Percentiles rank a stretch among this genome's conserved stretches.
phyloP scores from a whole-genome alignment of 495 filamentous ascomycete species.

The Clavariopsis aquatica region DNA sequence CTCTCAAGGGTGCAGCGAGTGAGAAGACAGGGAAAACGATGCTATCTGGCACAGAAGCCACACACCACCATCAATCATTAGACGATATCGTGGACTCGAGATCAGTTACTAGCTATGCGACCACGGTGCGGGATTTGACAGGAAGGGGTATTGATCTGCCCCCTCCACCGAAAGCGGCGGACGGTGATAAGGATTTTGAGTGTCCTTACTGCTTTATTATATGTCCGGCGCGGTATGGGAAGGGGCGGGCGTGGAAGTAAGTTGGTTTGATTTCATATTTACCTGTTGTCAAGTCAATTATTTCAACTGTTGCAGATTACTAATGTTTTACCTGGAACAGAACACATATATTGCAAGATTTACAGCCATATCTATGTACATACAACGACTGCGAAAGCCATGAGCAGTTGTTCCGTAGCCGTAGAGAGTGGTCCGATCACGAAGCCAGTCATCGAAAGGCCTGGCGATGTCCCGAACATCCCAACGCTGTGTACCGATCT shows the following conservation, averaged over 20 bases:
- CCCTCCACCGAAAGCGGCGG: slow-evolving; percentile 31
- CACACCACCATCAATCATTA: slow-evolving; percentile 34
- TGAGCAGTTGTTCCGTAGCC: slow-evolving; percentile 35
- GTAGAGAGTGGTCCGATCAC: slow-evolving; percentile 35
- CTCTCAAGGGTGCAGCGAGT: slow-evolving; percentile 13
- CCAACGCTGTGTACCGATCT: slow-evolving; percentile 23
- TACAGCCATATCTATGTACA: slow-evolving; percentile 38
- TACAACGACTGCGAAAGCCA: slow-evolving; percentile 24
- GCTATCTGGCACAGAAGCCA: slow-evolving; percentile 36
- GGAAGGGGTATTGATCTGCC: slow-evolving; percentile 30
- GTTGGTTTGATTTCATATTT: neutral
- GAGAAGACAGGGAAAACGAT: slow-evolving; percentile 28
- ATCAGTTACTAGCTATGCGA: slow-evolving; percentile 34
- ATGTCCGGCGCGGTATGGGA: slow-evolving; percentile 35
- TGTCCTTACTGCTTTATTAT: slow-evolving; percentile 39
- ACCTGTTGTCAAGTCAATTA: too few relatives aligned
- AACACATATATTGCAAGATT: slow-evolving; percentile 32
- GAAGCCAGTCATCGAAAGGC: slow-evolving; percentile 34
- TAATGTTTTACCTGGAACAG: neutral
- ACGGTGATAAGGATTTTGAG: slow-evolving; percentile 36
- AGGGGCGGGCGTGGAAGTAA: slow-evolving; percentile 32
- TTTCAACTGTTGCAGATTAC: neutral
- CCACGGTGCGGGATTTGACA: slow-evolving; percentile 29
- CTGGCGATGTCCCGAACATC: slow-evolving; percentile 37
- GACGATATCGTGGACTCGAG: slow-evolving; percentile 35